Base-by-base conservation (phyloP, 2,329 filamentous ascomycete genomes). In the Aspergillus ustus region DNA sequence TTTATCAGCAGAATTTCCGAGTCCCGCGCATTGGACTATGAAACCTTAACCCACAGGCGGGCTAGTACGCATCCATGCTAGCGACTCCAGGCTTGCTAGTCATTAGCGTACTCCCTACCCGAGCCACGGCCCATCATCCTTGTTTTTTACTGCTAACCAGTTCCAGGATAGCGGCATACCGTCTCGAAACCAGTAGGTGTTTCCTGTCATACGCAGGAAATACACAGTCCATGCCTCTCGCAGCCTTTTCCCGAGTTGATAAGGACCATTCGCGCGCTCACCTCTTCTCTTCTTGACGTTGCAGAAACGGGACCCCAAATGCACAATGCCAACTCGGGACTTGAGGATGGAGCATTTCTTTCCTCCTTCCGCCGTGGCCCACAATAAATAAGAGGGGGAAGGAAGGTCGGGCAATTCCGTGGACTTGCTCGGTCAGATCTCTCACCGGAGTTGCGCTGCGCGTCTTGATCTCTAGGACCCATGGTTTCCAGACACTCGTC, bases 1-100 rank as follows among this genome's bases (percentile, higher is more conserved):
- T 61, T 61, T 66, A 61, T 62, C 62, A 65, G 64, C 64, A 63
- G 66, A 61, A 62, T 45, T 64, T 57, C 61, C 64, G 63, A 66
- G 60, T 61, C 62, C 61, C 61, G 64, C 63, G 57, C 61, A 62
- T 59, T 62, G 60, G 43, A 64, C 59, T 58, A 63, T 53, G 45
- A 54, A 64, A 62, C 49, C 43, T 44, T 57, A 64, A 51, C 43
- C 59, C 44, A 53, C 37, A 60, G 45, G 19, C 5, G 6, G 17
- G 40, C 59, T 61, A 61, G 49, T 37, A 40, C 59, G 19, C 8
- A 53, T 40, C 17, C 19, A 53, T 55, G 29, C 53, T 57, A 52
- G 57, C n/a, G 29, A 6, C 46, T 20, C 34, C 52, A 19, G 34
- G 34, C 34, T 40, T 40, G 34, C 34, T 40, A 40, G 34, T 40